These are phyloP conservation scores for Peronospora belbahrii DNA, from an alignment of 352 stramenopile species.

Conservation along the genomic window DNA sequence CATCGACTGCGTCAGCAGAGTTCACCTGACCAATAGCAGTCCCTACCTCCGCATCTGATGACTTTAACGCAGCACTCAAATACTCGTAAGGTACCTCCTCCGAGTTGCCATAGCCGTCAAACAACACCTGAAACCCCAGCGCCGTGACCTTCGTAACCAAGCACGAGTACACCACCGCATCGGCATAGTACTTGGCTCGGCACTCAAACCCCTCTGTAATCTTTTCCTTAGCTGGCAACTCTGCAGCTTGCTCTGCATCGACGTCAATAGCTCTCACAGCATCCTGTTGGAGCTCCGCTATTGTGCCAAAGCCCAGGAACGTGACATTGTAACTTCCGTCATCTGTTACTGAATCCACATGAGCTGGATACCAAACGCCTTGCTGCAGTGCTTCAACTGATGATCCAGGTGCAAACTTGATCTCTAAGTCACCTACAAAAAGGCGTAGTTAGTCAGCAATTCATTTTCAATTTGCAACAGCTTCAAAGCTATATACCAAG, in stretches of 20 bases:
- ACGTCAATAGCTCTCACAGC: slow-evolving; percentile 42
- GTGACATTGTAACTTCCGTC: slow-evolving; percentile 59
- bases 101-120: slow-evolving; percentile 84
- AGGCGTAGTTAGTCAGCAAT: slow-evolving; percentile 1
- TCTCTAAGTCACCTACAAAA: slow-evolving; percentile 14
- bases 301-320: slow-evolving; percentile 65
- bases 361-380: slow-evolving; percentile 61
- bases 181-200: slow-evolving; percentile 74
- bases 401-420: slow-evolving; percentile 36
- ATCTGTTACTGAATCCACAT: slow-evolving; percentile 47
- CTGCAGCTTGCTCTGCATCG: slow-evolving; percentile 10
- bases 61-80: slow-evolving; percentile 27
- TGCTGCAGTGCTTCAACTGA: slow-evolving; percentile 57
- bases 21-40: slow-evolving; percentile 7
- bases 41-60: slow-evolving; percentile 5
- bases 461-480: background rate
- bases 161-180: slow-evolving; percentile 68
- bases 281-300: slow-evolving; percentile 35
- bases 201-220: slow-evolving; percentile 60
- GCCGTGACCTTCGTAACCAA: slow-evolving; percentile 54
- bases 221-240: slow-evolving; percentile 28
- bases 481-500: slow-evolving; percentile 9
- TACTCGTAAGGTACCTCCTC: slow-evolving; percentile 89
- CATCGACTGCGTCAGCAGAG: slow-evolving; percentile 18
- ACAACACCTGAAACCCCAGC: slow-evolving; percentile 80